Conservation (phyloP, 2,329 filamentous ascomycete genomes). For the Whalleya microplaca region DNA sequence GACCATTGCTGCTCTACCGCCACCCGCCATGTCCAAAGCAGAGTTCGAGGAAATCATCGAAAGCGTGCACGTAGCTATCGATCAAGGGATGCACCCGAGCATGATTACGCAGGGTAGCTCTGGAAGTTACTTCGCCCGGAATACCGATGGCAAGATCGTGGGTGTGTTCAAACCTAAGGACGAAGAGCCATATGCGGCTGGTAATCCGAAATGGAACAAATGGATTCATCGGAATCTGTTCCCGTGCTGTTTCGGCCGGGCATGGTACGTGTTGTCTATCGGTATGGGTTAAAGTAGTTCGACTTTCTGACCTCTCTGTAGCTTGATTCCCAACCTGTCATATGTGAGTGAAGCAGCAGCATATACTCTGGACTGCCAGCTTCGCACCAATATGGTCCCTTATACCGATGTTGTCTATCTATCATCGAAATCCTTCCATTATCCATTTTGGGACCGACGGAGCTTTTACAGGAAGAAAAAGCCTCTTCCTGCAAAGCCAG, state of each 20-base stretch:
- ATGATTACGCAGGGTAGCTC: constrained; percentile 98
- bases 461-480: constrained; percentile 88
- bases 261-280: constrained; percentile 60
- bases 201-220: constrained; percentile 99
- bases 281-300: neutral
- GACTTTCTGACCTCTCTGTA: constrained; percentile 35
- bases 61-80: constrained; percentile 87
- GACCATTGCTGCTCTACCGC: constrained; percentile 62
- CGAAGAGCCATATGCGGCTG: constrained; percentile 94
- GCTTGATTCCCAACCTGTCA: constrained; percentile 92
- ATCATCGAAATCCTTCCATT: constrained; percentile 96
- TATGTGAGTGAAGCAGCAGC: constrained; percentile 98
- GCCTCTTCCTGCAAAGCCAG: constrained; percentile 83
- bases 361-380: constrained; percentile 88
- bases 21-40: constrained; percentile 71
- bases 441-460: constrained; percentile 94
- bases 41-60: constrained; percentile 90
- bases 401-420: constrained; percentile 95
- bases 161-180: constrained; percentile 99
- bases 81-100: constrained; percentile 87
- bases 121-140: constrained; percentile 95
- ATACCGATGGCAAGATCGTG: constrained; percentile 88
- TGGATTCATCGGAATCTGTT: constrained; percentile 99
- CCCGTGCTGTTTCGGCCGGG: constrained; percentile 93
- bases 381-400: constrained; percentile 89